Percentiles rank a stretch among this genome's conserved stretches.
These are phyloP conservation scores for Henckelia pumila DNA, from an alignment of 257 asterid genomes.

Conservation along the genomic window DNA sequence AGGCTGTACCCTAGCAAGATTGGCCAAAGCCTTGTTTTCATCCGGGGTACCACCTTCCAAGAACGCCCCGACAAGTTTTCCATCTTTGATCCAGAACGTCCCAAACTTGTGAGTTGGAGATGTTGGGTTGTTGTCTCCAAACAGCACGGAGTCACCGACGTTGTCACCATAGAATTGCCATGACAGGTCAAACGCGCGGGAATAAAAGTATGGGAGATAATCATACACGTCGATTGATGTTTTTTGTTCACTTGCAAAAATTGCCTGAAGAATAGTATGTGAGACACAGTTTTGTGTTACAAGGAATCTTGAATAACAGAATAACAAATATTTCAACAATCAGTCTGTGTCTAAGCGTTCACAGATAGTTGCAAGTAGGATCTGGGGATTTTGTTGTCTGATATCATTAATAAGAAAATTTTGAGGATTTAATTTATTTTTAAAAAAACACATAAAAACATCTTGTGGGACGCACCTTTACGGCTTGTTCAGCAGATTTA, in stretches of 20 bases:
- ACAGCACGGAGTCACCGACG: constrained; percentile 69
- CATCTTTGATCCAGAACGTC: constrained; percentile 79
- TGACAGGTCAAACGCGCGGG: constrained; percentile 50
- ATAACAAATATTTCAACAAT: not conserved
- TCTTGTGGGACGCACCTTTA: constrained; percentile 49
- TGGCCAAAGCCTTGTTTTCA: constrained; percentile 81
- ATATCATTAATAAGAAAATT: not conserved
- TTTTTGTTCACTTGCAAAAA: constrained; percentile 64
- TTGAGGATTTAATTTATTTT: not conserved
- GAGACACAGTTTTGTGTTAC: not conserved
- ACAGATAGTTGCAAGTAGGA: not conserved
- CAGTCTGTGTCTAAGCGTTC: not conserved
- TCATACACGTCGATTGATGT: constrained; percentile 61
- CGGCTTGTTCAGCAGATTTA: constrained; percentile 97
- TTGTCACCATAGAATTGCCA: constrained; percentile 62
- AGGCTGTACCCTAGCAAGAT: constrained; percentile 79
- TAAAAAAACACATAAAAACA: not conserved
- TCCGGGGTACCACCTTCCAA: constrained; percentile 84
- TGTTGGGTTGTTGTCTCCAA: constrained; percentile 67
- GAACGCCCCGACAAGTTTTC: constrained; percentile 79
- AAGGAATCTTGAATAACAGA: not conserved
- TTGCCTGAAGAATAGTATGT: constrained; percentile 50
- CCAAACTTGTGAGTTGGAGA: constrained; percentile 85
- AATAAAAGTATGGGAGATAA: constrained; percentile 87
- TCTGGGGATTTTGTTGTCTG: not conserved